Conservation (phyloP, 2,329 filamentous ascomycete genomes). For the Didymella pomorum region DNA sequence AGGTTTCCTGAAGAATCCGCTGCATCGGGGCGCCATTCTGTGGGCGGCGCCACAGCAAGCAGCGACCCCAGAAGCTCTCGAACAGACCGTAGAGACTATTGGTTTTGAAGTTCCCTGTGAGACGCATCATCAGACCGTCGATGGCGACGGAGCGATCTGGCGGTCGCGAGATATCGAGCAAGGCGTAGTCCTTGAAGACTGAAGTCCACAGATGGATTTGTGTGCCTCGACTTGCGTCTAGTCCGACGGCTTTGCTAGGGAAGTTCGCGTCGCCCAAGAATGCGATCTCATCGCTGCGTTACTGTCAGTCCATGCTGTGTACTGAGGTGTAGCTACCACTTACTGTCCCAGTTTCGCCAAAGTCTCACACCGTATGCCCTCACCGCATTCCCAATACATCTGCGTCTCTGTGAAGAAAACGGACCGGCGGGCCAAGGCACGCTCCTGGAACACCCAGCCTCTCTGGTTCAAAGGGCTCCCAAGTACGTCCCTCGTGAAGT, state of each 20-base stretch:
- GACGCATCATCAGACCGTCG: neutral
- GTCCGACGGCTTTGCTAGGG: constrained; percentile 19
- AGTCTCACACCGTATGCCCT: neutral
- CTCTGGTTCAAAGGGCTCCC: neutral
- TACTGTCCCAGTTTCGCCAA: neutral
- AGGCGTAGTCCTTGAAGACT: neutral
- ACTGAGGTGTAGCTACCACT: too few relatives aligned
- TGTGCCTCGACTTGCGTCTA: neutral
- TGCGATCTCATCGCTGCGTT: constrained; percentile 27
- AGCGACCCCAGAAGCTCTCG: neutral
- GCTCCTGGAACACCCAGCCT: neutral
- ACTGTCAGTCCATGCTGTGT: too few relatives aligned
- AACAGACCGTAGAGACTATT: neutral
- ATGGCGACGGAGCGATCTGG: neutral
- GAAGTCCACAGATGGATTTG: neutral
- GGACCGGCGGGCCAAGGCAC: neutral
- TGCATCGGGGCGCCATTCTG: neutral
- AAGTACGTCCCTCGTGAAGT: neutral
- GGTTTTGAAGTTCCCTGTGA: neutral
- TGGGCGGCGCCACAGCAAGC: neutral
- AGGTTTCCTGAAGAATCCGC: neutral
- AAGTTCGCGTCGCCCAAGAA: constrained; percentile 45
- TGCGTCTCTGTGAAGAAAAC: neutral
- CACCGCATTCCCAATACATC: neutral
- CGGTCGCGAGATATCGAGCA: neutral